Evolutionary conservation across 2,329 filamentous ascomycete genomes (phyloP), one percentile per base, ranked within the genome.

Genomic region (Zymoseptoria pseudotritici): DNA sequence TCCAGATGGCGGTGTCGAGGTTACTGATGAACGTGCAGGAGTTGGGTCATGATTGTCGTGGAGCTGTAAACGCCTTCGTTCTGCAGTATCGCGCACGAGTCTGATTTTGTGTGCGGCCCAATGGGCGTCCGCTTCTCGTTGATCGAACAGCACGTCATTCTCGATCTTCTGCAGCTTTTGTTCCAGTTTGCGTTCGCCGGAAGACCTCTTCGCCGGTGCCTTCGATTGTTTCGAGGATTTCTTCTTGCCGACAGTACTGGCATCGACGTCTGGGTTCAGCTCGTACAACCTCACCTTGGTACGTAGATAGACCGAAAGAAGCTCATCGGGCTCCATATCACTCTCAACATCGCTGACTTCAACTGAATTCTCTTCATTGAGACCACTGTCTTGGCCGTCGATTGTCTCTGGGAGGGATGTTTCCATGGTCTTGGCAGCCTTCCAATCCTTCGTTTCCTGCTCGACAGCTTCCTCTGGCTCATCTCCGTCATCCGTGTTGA

Each of bases 151-250:
- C 0, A 78, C 70, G 65, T 83, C 80, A 2, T 84, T 87, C 69
- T 94, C 88, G 50, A 97, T 90, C 62, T 83, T 83, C 46, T 85
- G 82, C 49, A 97, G 77, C 71, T 92, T 95, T 17, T 86, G 85
- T 50, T 87, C 80, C 2, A 96, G 75, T 66, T 86, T 90, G 9
- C 82, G 81, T 51, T 86, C 78, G 62, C 84, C 82, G 21, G 82
- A 72, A 17, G 70, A 69, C 29, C 59, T 58, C 77, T 65, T 77
- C 79, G 49, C 72, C 86, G 73, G 53, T 80, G 57, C 52, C 26
- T 54, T 58, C 19, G 58, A 50, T 17, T 49, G 26, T 36, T 63
- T 63, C 11, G 46, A 42, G 9, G 57, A 42, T 53, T 63, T 62
- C 20, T 56, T 56, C 61, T 69, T 63, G 19, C 80, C 73, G 86